phyloP scores from a whole-genome alignment of 345 rosid species.

The Bretschneidera sinensis region DNA sequence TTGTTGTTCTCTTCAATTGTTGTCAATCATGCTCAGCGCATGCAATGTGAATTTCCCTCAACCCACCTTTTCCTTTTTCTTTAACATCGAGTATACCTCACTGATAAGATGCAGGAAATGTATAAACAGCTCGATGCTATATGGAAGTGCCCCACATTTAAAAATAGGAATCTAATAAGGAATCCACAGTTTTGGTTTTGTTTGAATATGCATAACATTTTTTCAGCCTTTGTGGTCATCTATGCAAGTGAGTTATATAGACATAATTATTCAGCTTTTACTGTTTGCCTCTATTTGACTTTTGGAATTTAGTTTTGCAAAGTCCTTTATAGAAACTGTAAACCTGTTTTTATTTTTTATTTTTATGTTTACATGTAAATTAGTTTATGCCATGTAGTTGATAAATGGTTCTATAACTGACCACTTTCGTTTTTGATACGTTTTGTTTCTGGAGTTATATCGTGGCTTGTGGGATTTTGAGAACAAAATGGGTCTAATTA shows the following conservation, averaged over 20 bases:
- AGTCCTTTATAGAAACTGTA: background rate
- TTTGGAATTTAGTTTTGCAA: no score
- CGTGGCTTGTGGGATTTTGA: conserved; percentile 1
- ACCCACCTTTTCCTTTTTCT: background rate
- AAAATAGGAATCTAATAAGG: background rate
- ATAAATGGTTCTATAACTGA: background rate
- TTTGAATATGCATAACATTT: background rate
- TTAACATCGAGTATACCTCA: background rate
- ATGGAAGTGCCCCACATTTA: no score
- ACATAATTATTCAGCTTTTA: background rate
- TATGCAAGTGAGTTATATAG: background rate
- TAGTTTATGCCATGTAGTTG: background rate
- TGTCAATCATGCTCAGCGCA: background rate
- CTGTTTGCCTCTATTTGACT: background rate
- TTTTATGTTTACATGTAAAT: background rate
- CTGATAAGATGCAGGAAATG: no score
- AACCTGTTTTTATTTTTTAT: background rate
- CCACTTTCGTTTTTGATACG: background rate
- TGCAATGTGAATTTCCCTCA: background rate
- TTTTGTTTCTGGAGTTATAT: no score
- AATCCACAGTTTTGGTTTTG: background rate
- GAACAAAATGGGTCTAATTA: conserved; percentile 3
- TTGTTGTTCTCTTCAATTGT: background rate
- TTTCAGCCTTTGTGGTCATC: background rate
- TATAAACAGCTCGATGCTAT: no score